Conservation (phyloP, 768 basidiomycete species). For the Russula ochroleuca region DNA sequence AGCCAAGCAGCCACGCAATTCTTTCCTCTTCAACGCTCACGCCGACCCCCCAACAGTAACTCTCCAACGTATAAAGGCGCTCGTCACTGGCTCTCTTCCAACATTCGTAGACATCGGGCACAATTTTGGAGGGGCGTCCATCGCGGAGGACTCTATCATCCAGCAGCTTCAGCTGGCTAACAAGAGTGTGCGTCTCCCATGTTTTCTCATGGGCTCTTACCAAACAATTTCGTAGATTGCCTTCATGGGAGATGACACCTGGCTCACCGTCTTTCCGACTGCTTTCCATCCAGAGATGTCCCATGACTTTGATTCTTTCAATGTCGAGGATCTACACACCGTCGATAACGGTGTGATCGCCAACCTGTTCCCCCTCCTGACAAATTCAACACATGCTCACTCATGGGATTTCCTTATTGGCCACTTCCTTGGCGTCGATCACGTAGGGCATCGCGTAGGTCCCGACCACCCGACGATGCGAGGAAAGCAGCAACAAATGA, state of each 20-base stretch:
- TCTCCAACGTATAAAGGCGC: constrained; percentile 88
- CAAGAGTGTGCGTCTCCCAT: constrained; percentile 48
- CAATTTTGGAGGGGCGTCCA: constrained; percentile 84
- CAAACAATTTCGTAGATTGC: constrained; percentile 48
- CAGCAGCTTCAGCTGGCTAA: constrained; percentile 60
- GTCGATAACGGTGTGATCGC: constrained; percentile 88
- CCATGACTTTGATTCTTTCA: constrained; percentile 92
- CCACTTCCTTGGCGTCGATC: constrained; percentile 94
- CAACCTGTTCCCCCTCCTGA: constrained; percentile 78
- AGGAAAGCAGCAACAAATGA: constrained; percentile 84
- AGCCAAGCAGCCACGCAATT: constrained; percentile 55
- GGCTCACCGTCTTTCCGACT: constrained; percentile 83
- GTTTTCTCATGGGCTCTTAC: not conserved
- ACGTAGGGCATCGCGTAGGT: constrained; percentile 91
- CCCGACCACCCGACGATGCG: constrained; percentile 85
- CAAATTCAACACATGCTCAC: constrained; percentile 36
- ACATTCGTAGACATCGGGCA: constrained; percentile 94
- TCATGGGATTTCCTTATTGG: constrained; percentile 87
- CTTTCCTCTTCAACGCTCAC: constrained; percentile 84
- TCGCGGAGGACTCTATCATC: constrained; percentile 84
- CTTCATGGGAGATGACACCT: constrained; percentile 97
- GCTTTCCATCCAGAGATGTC: constrained; percentile 68
- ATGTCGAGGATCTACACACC: constrained; percentile 95
- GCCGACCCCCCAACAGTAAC: constrained; percentile 96
- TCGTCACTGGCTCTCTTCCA: constrained; percentile 92